Evolutionary conservation across 345 rosid genomes (phyloP).

Genomic region (Rhodamnia rubescens): DNA sequence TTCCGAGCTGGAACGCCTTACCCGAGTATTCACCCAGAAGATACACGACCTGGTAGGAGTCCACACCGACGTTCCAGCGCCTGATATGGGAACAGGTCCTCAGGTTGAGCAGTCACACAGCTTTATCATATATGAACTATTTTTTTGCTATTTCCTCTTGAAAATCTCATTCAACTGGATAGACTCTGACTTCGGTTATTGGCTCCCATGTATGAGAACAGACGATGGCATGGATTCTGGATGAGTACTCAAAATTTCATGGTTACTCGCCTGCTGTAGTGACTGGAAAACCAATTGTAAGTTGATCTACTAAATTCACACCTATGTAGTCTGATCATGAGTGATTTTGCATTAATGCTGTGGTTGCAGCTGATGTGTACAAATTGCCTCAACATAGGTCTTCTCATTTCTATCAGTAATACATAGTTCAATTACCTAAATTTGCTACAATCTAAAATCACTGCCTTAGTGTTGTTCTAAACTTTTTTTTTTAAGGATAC

Average conservation of each 20-base stretch:
- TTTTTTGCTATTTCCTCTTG: neutral
- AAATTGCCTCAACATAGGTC: neutral
- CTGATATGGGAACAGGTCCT: conserved; percentile 96
- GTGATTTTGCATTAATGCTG: neutral
- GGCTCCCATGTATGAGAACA: conserved; percentile 15
- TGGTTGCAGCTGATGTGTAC: neutral
- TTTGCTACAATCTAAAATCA: neutral
- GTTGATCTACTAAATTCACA: conserved; percentile 1
- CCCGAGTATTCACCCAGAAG: conserved; percentile 92
- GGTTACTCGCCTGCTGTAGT: conserved; percentile 92
- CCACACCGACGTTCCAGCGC: conserved; percentile 95
- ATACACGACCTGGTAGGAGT: conserved; percentile 86
- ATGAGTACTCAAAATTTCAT: conserved; percentile 91
- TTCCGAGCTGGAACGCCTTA: conserved; percentile 79
- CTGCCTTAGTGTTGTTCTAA: neutral
- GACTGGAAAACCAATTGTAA: conserved; percentile 85
- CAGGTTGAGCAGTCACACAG: conserved; percentile 36
- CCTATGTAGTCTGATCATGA: neutral
- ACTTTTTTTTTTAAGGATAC: neutral
- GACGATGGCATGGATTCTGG: conserved; percentile 99
- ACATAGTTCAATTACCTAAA: neutral
- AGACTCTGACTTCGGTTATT: neutral
- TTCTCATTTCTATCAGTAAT: neutral
- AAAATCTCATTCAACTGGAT: neutral
- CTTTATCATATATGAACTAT: neutral